Conservation (phyloP, 225 moss, liverwort and hornwort species). For the Straminergon stramineum region DNA sequence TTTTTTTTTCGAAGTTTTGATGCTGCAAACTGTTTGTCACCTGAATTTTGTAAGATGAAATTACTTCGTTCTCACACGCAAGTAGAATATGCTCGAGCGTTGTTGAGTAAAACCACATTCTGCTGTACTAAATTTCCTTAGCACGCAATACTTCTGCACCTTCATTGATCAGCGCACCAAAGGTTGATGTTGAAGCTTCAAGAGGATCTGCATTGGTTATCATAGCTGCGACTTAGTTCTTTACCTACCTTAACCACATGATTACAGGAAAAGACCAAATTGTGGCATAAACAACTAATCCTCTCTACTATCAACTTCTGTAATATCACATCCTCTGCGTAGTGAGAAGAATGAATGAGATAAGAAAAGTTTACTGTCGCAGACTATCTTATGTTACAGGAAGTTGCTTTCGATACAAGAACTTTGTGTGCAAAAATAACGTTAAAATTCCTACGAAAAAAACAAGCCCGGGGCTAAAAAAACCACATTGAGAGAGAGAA, state of each 20-base stretch:
- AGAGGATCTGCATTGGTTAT: constrained; percentile 19
- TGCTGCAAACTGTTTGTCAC: not conserved
- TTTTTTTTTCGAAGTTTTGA: too few species aligned
- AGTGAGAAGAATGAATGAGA: too few species aligned
- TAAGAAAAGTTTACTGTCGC: too few species aligned
- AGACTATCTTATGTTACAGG: not conserved
- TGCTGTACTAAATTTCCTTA: not conserved
- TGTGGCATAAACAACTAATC: not conserved
- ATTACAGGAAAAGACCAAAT: not conserved
- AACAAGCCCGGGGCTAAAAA: fast-evolving
- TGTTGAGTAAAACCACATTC: not conserved
- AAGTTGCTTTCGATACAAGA: not conserved
- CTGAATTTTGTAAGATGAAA: too few species aligned
- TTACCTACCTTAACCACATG: not conserved
- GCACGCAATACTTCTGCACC: not conserved
- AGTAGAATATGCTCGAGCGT: not conserved
- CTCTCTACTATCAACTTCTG: not conserved
- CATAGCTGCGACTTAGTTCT: not conserved
- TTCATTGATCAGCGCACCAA: constrained; percentile 7
- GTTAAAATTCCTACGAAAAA: not conserved
- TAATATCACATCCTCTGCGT: too few species aligned
- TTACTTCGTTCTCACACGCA: fast-evolving
- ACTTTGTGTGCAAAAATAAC: not conserved
- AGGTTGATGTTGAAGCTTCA: constrained; percentile 31
- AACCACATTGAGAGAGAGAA: not conserved